These are phyloP conservation scores for Penicillium sp. DNA, from an alignment of 2,329 filamentous ascomycete genomes.

Conservation along the genomic window DNA sequence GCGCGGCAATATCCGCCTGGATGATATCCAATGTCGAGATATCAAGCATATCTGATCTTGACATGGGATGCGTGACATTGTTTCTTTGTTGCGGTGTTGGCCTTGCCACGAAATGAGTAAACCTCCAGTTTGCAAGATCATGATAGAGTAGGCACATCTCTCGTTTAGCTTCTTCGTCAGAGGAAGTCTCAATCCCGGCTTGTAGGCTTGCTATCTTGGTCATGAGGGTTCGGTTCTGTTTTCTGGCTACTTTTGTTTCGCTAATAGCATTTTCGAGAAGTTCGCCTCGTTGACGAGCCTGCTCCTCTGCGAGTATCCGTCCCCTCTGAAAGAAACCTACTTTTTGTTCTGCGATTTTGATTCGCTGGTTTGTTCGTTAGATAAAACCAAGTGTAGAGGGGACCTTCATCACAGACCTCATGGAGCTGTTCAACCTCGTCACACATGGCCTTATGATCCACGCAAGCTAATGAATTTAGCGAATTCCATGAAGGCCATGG, in stretches of 20 bases:
- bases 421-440: neutral
- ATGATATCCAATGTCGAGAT: neutral
- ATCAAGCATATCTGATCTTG: neutral
- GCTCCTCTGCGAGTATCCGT: conserved; percentile 1
- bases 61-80: neutral
- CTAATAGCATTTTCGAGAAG: neutral
- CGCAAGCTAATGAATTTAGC: neutral
- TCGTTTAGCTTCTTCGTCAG: conserved; percentile 13
- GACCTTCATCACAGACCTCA: neutral
- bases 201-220: conserved; percentile 7
- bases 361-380: neutral
- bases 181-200: conserved; percentile 4
- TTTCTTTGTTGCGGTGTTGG: neutral
- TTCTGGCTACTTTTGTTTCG: neutral
- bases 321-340: neutral
- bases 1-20: neutral
- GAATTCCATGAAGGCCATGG: neutral
- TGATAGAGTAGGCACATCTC: conserved; percentile 15
- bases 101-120: conserved; percentile 7
- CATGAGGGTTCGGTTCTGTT: conserved; percentile 3
- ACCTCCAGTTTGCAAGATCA: conserved; percentile 16
- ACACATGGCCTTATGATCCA: neutral
- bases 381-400: too few relatives aligned
- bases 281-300: conserved; percentile 5
- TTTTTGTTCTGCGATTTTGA: neutral